phyloP scores from a whole-genome alignment of 2,329 filamentous ascomycete genomes.

The Aspergillus latus region DNA sequence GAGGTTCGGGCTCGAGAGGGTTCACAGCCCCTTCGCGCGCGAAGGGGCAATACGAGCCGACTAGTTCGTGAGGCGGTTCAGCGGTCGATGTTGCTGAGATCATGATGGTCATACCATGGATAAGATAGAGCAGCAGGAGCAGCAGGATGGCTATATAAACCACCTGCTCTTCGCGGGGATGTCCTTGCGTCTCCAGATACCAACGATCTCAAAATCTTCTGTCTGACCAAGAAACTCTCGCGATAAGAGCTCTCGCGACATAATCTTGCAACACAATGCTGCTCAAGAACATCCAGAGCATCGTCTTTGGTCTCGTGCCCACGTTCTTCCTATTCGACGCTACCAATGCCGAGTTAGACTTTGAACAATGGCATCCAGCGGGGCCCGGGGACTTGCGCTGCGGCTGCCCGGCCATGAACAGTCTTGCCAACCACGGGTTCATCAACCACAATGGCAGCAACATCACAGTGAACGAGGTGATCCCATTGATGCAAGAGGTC shows the following conservation, averaged over 20 bases:
- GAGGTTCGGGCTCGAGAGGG: background rate
- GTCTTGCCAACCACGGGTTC: conserved; percentile 7
- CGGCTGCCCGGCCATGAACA: conserved; percentile 8
- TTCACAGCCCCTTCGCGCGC: background rate
- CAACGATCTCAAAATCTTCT: background rate
- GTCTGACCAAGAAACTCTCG: background rate
- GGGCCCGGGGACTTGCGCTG: background rate
- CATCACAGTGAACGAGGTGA: background rate
- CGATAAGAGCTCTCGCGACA: too few species aligned
- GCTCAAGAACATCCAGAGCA: background rate
- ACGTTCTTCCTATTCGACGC: background rate
- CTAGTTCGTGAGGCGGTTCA: background rate
- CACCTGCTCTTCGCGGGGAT: background rate
- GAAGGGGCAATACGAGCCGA: background rate
- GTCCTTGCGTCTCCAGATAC: background rate
- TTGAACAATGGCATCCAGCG: conserved; percentile 2
- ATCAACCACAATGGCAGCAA: conserved; percentile 9
- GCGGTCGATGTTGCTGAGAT: background rate
- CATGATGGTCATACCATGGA: too few species aligned
- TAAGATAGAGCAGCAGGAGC: background rate
- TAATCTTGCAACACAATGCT: background rate
- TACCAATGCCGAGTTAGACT: conserved; percentile 1
- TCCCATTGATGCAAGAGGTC: conserved; percentile 2
- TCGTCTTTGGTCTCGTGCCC: background rate
- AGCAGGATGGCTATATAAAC: background rate